A percentile compares a stretch with the other conserved stretches of the same genome.
Evolutionary conservation across 2,329 filamentous ascomycete species (phyloP).

Genomic region (Colletotrichum tofieldiae): DNA sequence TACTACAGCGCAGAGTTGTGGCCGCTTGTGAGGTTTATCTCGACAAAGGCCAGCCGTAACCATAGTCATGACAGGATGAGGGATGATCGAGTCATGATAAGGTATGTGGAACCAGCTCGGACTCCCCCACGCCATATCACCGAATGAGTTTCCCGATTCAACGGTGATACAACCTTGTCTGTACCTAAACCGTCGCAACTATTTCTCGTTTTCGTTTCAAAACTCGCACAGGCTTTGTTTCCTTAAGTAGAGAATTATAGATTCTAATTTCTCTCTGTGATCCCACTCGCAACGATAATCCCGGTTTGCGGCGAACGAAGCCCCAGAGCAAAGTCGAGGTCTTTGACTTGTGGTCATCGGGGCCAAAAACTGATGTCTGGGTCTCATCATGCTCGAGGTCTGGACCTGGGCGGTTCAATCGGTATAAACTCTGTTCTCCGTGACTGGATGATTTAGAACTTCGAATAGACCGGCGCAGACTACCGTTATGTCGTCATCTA

Average conservation of each 20-base stretch:
- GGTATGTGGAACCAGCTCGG: slow-evolving; percentile 1
- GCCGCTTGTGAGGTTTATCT: neutral
- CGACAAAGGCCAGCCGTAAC: neutral
- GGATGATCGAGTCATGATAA: slow-evolving; percentile 7
- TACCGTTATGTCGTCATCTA: neutral
- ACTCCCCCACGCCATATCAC: slow-evolving; percentile 15
- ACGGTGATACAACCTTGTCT: slow-evolving; percentile 30
- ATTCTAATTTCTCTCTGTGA: neutral
- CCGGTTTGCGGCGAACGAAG: neutral
- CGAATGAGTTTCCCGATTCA: slow-evolving; percentile 33
- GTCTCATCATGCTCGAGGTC: neutral
- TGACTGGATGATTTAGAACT: neutral
- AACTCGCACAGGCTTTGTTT: slow-evolving; percentile 33
- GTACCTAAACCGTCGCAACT: slow-evolving; percentile 30
- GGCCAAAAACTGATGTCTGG: neutral
- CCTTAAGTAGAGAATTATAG: slow-evolving; percentile 7
- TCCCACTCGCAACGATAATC: neutral
- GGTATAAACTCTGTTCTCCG: neutral
- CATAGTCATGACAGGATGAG: neutral
- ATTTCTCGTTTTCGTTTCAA: slow-evolving; percentile 36
- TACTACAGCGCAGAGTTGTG: too few relatives aligned
- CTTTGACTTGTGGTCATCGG: neutral
- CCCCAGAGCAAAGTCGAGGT: neutral
- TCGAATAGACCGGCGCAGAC: slow-evolving; percentile 2
- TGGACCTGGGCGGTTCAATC: slow-evolving; percentile 5